Percentiles rank a stretch among this genome's conserved stretches.
phyloP scores from a whole-genome alignment of 805 yeast genomes.

The Barnettozyma botsteinii region DNA sequence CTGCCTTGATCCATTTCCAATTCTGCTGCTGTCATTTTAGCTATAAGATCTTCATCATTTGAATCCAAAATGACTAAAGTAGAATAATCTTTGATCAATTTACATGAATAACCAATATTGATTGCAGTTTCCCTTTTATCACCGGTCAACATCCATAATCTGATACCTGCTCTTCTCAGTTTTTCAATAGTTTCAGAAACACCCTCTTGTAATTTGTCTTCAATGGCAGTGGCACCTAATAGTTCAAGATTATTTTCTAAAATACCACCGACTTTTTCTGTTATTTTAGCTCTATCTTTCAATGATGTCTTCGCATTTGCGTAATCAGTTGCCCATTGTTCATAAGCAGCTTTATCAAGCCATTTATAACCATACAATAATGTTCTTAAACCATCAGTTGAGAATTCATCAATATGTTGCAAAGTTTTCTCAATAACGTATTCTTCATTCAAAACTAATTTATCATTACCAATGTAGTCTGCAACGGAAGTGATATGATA shows the following conservation, averaged over 20 bases:
- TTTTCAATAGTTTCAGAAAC: slow-evolving; percentile 93
- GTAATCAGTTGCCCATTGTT: slow-evolving; percentile 61
- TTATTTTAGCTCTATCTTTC: slow-evolving; percentile 54
- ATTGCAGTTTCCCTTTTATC: slow-evolving; percentile 98
- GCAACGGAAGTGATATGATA: slow-evolving; percentile 32
- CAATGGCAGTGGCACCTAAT: slow-evolving; percentile 94
- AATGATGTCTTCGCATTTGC: slow-evolving; percentile 74
- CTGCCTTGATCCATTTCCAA: slow-evolving; percentile 65
- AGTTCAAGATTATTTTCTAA: slow-evolving; percentile 67
- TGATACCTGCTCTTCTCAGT: slow-evolving; percentile 86
- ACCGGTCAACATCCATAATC: slow-evolving; percentile 98
- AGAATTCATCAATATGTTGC: slow-evolving; percentile 88
- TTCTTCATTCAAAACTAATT: slow-evolving; percentile 61
- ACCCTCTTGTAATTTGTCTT: slow-evolving; percentile 94
- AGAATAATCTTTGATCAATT: slow-evolving; percentile 87
- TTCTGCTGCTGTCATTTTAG: slow-evolving; percentile 68
- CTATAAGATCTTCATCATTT: slow-evolving; percentile 53
- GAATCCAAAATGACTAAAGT: slow-evolving; percentile 68
- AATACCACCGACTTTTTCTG: slow-evolving; percentile 66
- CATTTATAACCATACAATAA: slow-evolving; percentile 76
- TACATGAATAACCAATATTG: slow-evolving; percentile 92
- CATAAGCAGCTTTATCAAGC: slow-evolving; percentile 54
- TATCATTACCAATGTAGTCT: slow-evolving; percentile 46
- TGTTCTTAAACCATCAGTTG: slow-evolving; percentile 92
- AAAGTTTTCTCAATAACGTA: slow-evolving; percentile 77